A percentile compares a stretch with the other conserved stretches of the same genome.
phyloP scores from a whole-genome alignment of 1,139 yeast species.

The Hansenula anomala region DNA sequence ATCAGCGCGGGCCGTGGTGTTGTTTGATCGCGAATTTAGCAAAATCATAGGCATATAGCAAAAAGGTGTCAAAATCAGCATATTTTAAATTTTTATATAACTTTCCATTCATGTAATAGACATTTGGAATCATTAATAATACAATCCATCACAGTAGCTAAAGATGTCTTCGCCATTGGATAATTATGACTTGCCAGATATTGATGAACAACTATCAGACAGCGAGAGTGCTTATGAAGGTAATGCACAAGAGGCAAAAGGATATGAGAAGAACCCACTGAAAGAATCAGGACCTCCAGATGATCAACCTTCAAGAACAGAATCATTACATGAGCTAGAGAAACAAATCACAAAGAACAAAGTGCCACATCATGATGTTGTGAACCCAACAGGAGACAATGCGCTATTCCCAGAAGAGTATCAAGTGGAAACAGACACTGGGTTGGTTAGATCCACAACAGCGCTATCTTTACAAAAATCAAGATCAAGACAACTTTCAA shows the following conservation, averaged over 20 bases:
- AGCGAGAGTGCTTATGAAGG: not conserved
- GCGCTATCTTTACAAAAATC: not conserved
- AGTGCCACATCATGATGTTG: constrained; percentile 20
- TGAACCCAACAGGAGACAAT: constrained; percentile 17
- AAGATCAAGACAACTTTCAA: constrained; percentile 3
- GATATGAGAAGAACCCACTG: constrained; percentile 1
- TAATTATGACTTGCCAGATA: constrained; percentile 5
- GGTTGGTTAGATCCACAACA: constrained; percentile 42
- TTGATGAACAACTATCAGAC: constrained; percentile 8
- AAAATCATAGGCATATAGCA: too few relatives aligned
- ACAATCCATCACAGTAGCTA: too few relatives aligned
- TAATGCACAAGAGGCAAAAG: not conserved
- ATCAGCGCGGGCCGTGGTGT: not conserved
- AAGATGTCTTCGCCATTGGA: constrained; percentile 3
- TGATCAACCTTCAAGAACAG: constrained; percentile 18
- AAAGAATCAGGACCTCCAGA: constrained; percentile 6
- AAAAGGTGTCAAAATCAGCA: too few relatives aligned
- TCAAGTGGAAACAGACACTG: constrained; percentile 70
- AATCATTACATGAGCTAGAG: constrained; percentile 15
- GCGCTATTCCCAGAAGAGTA: constrained; percentile 73
- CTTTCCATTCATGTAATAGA: too few relatives aligned
- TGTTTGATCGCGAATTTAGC: not conserved
- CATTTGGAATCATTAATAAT: too few relatives aligned
- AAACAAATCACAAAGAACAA: constrained; percentile 17
- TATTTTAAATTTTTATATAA: too few relatives aligned